Evolutionary conservation across 2,329 filamentous ascomycete genomes (phyloP).

Genomic region (Simplicillium aogashimaense): DNA sequence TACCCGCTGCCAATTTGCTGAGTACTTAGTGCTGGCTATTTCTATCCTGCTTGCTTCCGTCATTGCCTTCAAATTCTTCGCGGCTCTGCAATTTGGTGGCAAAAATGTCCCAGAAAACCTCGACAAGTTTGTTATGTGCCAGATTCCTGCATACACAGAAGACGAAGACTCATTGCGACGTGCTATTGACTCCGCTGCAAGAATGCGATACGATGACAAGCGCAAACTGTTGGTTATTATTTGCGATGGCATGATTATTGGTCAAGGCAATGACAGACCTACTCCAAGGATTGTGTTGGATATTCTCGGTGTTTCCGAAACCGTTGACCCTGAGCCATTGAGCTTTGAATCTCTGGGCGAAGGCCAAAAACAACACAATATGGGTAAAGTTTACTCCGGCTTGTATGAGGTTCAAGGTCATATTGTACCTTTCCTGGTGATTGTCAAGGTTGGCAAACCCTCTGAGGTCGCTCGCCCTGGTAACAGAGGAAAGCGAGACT

Average conservation of each 20-base stretch:
- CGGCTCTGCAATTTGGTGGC: conserved; percentile 83
- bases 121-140: conserved; percentile 97
- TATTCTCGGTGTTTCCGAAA: conserved; percentile 89
- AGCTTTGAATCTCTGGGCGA: conserved; percentile 96
- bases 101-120: conserved; percentile 92
- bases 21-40: conserved; percentile 80
- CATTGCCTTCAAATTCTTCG: conserved; percentile 93
- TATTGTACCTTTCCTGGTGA: conserved; percentile 92
- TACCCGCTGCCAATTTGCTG: conserved; percentile 71
- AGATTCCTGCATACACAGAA: conserved; percentile 95
- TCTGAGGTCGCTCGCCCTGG: conserved; percentile 91
- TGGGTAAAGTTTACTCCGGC: conserved; percentile 97
- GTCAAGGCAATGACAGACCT: conserved; percentile 91
- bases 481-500: conserved; percentile 98
- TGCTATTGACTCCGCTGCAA: conserved; percentile 90
- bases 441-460: conserved; percentile 96
- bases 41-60: conserved; percentile 71
- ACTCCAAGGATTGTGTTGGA: conserved; percentile 94
- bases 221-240: conserved; percentile 87
- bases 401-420: conserved; percentile 96
- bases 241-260: conserved; percentile 99
- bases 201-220: conserved; percentile 97
- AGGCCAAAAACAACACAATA: conserved; percentile 96
- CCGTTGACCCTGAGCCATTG: conserved; percentile 86
- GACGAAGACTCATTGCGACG: conserved; percentile 95